Conservation (phyloP, 2,329 filamentous ascomycete genomes). For the Fusarium albosuccineum region DNA sequence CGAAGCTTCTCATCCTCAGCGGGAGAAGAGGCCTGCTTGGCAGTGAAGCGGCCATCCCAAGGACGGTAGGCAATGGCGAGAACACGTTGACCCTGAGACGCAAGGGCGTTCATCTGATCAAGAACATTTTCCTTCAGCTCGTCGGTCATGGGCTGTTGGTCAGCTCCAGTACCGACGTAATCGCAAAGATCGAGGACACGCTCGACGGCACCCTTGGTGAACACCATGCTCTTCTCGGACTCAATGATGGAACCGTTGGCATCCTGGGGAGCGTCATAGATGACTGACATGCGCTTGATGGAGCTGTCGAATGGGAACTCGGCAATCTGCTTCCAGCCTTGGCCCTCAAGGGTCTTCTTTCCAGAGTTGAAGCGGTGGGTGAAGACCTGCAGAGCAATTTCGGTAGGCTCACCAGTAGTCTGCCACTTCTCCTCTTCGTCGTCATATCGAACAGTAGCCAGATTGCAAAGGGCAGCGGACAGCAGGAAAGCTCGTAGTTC, state of each 20-base stretch:
- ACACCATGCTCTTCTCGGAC: constrained; percentile 64
- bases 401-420: constrained; percentile 78
- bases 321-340: constrained; percentile 73
- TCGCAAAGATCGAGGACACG: constrained; percentile 70
- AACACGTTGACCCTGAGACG: constrained; percentile 77
- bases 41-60: constrained; percentile 63
- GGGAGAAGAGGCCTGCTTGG: constrained; percentile 50
- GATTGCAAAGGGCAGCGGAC: constrained; percentile 74
- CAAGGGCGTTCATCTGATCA: constrained; percentile 69
- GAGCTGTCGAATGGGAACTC: constrained; percentile 85
- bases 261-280: constrained; percentile 68
- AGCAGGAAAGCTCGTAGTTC: constrained; percentile 65
- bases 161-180: constrained; percentile 58
- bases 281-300: constrained; percentile 84
- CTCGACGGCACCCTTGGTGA: constrained; percentile 74
- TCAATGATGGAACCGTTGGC: constrained; percentile 55
- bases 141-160: constrained; percentile 62
- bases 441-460: constrained; percentile 69
- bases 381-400: constrained; percentile 82
- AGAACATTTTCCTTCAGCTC: constrained; percentile 64
- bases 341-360: constrained; percentile 64
- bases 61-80: constrained; percentile 77
- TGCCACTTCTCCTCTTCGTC: constrained; percentile 71
- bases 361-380: constrained; percentile 74
- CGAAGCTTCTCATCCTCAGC: constrained; percentile 65